Conservation (phyloP, 805 yeast genomes). For the Debaryomyces tyrocola region DNA sequence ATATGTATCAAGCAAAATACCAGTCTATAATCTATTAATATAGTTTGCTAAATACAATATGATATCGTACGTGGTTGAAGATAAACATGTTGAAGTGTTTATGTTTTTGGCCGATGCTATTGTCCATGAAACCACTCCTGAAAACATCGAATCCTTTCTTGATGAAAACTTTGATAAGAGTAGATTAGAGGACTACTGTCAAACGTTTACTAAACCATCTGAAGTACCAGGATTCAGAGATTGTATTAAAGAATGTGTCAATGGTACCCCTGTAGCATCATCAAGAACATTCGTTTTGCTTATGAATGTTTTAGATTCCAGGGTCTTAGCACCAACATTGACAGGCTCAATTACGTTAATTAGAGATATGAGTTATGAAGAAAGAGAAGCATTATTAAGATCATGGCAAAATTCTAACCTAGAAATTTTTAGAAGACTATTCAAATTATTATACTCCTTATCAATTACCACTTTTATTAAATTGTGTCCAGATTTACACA, state of each 20-base stretch:
- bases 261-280: constrained; percentile 14
- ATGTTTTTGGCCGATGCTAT: constrained; percentile 34
- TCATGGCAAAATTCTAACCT: constrained; percentile 45
- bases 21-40: too few relatives aligned
- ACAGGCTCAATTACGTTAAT: constrained; percentile 35
- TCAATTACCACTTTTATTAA: constrained; percentile 24
- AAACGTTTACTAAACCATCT: constrained; percentile 26
- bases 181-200: constrained; percentile 29
- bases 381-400: constrained; percentile 31
- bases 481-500: constrained; percentile 32
- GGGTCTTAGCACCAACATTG: constrained; percentile 30
- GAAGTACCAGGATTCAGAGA: constrained; percentile 26
- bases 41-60: too few relatives aligned
- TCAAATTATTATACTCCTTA: constrained; percentile 25
- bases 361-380: constrained; percentile 33
- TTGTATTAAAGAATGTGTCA: constrained; percentile 12
- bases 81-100: constrained; percentile 27
- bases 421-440: constrained; percentile 32
- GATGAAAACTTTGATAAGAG: constrained; percentile 24
- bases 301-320: constrained; percentile 26
- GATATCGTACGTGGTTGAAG: constrained; percentile 6
- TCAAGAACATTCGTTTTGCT: constrained; percentile 22
- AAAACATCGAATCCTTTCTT: constrained; percentile 23
- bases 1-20: too few relatives aligned
- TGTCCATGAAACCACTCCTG: constrained; percentile 31